Evolutionary conservation across 2,329 filamentous ascomycete genomes (phyloP).

Genomic region (Ceratocystis smalleyi): DNA sequence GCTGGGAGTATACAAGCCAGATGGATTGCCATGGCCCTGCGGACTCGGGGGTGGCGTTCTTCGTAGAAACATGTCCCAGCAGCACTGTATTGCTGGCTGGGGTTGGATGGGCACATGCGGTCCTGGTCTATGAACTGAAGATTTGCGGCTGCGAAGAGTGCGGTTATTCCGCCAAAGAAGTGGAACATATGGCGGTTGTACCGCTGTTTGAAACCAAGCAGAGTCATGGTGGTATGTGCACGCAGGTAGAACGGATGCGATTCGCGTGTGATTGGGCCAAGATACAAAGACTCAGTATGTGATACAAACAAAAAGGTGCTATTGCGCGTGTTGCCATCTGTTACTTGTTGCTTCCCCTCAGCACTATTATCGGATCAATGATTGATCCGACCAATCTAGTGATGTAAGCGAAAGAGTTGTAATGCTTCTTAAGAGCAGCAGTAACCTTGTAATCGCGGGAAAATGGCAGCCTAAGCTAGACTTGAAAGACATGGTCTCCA

Average conservation of each 20-base stretch:
- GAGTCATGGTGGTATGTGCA: background rate
- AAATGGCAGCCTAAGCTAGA: background rate
- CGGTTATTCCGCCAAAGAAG: constrained; percentile 1
- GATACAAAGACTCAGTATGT: background rate
- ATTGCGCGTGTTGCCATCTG: background rate
- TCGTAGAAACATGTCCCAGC: constrained; percentile 10
- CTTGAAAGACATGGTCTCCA: background rate
- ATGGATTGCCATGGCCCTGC: background rate
- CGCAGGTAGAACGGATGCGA: background rate
- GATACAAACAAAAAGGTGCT: background rate
- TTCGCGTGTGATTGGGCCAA: no score
- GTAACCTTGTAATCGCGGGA: background rate
- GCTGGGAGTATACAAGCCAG: constrained; percentile 9
- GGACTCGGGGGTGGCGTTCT: background rate
- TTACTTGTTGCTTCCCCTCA: background rate
- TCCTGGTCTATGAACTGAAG: constrained; percentile 8
- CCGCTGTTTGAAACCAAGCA: constrained; percentile 8
- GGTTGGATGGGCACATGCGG: background rate
- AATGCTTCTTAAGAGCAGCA: background rate
- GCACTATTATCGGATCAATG: background rate
- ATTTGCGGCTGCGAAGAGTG: background rate
- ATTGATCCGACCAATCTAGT: background rate
- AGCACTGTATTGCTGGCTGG: constrained; percentile 2
- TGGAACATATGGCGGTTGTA: constrained; percentile 7
- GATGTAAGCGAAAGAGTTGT: background rate